phyloP scores from a whole-genome alignment of 108 stramenopile species.

The Skeletonema menzelii region DNA sequence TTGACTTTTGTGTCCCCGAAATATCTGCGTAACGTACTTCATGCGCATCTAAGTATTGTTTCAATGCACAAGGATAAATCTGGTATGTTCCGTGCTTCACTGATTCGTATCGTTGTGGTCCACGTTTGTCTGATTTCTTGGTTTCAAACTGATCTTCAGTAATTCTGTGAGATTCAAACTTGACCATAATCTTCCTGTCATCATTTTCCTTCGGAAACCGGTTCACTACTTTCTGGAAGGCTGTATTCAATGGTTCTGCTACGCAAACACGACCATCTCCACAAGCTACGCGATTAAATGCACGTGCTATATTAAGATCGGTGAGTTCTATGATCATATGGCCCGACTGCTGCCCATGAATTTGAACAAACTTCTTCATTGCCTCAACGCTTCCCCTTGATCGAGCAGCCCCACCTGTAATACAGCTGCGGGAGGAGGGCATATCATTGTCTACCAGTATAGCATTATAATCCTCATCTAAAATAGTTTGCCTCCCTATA shows the following conservation, averaged over 20 bases:
- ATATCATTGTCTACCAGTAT: not conserved
- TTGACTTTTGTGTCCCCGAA: not conserved
- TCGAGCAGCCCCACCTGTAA: slow-evolving; percentile 5
- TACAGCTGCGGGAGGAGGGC: not conserved
- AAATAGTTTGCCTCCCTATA: not conserved
- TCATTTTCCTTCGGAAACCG: not conserved
- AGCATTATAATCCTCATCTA: not conserved
- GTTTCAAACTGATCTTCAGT: slow-evolving; percentile 8
- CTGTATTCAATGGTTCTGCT: slow-evolving; percentile 1
- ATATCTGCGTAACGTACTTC: slow-evolving; percentile 4
- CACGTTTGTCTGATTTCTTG: not conserved
- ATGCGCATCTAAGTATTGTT: not conserved
- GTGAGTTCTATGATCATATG: not conserved
- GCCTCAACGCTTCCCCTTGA: slow-evolving; percentile 9
- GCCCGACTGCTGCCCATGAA: not conserved
- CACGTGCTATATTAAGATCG: slow-evolving; percentile 7
- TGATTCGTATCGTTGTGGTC: not conserved
- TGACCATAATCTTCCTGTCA: not conserved
- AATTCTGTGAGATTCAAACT: slow-evolving; percentile 7
- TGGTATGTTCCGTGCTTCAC: slow-evolving; percentile 1
- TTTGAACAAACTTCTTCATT: slow-evolving; percentile 7
- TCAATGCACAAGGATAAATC: slow-evolving; percentile 11
- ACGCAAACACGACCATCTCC: not conserved
- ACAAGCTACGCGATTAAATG: slow-evolving; percentile 6
- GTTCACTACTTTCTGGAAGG: not conserved